These are phyloP conservation scores for Nicotiana otophora DNA, from an alignment of 257 asterid species.

Conservation along the genomic window DNA sequence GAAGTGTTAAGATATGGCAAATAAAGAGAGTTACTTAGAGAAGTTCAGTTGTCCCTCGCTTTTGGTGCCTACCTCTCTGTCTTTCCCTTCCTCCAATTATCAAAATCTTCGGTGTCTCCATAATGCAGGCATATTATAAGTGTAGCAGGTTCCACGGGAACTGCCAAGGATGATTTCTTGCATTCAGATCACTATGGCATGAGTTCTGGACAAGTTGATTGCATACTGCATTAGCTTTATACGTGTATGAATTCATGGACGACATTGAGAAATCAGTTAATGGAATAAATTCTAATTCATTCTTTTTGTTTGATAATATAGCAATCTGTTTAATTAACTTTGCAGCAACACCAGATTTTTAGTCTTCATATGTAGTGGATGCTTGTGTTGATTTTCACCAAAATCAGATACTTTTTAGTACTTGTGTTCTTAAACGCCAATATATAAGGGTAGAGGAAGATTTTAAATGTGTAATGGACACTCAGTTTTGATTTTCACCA, in stretches of 20 bases:
- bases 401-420: not conserved
- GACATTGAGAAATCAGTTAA: not conserved
- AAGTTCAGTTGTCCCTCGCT: not conserved
- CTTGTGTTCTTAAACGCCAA: not conserved
- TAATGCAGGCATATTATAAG: not conserved
- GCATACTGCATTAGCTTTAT: not conserved
- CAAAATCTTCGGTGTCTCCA: not conserved
- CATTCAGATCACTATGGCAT: not conserved
- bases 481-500: not conserved
- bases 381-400: not conserved
- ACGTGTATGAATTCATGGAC: not conserved
- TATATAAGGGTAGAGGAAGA: not conserved
- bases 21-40: slow-evolving; percentile 6
- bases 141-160: not conserved
- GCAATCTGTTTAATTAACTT: not conserved
- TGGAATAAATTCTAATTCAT: slow-evolving; percentile 3
- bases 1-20: slow-evolving; percentile 9
- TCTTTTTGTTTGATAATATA: slow-evolving; percentile 2
- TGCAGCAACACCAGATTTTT: not conserved
- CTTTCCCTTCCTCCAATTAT: not conserved
- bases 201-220: not conserved
- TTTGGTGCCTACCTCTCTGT: slow-evolving; percentile 1
- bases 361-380: not conserved
- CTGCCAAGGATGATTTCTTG: not conserved
- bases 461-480: not conserved